Conservation (phyloP, 1,284 basidiomycete species). For the Apiotrichum siamense region DNA sequence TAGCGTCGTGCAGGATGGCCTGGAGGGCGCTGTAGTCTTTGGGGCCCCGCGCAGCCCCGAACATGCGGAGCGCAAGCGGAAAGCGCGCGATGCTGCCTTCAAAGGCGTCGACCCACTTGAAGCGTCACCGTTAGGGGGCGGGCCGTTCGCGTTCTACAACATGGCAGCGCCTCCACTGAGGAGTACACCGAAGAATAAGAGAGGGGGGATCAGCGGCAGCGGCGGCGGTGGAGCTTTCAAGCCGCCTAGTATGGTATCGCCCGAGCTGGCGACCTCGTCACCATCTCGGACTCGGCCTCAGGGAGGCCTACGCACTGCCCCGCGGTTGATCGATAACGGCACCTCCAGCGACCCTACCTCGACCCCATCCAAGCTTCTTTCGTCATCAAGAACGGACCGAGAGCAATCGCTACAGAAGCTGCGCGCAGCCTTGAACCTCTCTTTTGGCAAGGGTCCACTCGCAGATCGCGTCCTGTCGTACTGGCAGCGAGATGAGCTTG, state of each 20-base stretch:
- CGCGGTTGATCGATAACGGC: too few species aligned
- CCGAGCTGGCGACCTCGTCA: too few species aligned
- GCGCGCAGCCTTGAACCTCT: slow-evolving; percentile 9
- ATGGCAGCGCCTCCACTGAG: slow-evolving; percentile 1
- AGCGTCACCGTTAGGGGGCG: too few species aligned
- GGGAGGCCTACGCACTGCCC: too few species aligned
- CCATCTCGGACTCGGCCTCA: too few species aligned
- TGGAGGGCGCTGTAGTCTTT: slow-evolving; percentile 9
- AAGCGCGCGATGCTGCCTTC: slow-evolving; percentile 27
- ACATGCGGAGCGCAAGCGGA: slow-evolving; percentile 19
- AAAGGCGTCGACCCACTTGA: slow-evolving; percentile 24
- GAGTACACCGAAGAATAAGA: background rate
- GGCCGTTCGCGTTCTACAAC: slow-evolving; percentile 30
- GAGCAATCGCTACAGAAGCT: slow-evolving; percentile 4
- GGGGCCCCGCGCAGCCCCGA: slow-evolving; percentile 9
- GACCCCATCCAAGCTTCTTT: background rate
- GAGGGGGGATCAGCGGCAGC: too few species aligned
- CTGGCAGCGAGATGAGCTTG: slow-evolving; percentile 14
- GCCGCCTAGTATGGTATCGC: too few species aligned
- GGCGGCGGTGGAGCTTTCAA: too few species aligned
- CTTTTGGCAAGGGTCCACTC: slow-evolving; percentile 4
- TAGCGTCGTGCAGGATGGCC: slow-evolving; percentile 10
- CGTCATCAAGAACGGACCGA: background rate
- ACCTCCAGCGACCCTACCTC: too few species aligned
- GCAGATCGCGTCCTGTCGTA: slow-evolving; percentile 12